Conservation (phyloP, 139 green algal genomes). For the Auxenochlorella pyrenoidosa region DNA sequence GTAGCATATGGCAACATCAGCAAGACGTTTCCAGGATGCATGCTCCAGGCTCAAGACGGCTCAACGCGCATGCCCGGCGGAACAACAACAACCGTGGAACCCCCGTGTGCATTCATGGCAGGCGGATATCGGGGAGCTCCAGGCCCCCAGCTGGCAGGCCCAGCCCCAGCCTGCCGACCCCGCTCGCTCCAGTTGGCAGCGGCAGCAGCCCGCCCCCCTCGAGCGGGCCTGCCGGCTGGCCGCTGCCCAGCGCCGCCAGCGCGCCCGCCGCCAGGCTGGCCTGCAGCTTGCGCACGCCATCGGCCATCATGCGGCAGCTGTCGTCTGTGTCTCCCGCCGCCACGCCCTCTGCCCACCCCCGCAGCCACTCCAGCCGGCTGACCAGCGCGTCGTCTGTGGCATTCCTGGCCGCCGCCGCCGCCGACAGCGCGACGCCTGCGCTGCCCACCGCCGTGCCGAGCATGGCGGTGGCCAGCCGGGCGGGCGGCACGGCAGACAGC, state of each 20-base stretch:
- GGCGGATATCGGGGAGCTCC: slow-evolving; percentile 17
- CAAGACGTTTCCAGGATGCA: too few relatives aligned
- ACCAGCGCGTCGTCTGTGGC: slow-evolving; percentile 44
- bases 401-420: not conserved
- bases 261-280: slow-evolving; percentile 31
- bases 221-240: not conserved
- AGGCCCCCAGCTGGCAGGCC: slow-evolving; percentile 1
- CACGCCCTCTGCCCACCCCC: slow-evolving; percentile 36
- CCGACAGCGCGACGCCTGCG: not conserved
- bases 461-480: slow-evolving; percentile 56
- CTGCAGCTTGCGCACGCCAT: slow-evolving; percentile 29
- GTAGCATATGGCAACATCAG: too few relatives aligned
- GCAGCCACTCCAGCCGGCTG: slow-evolving; percentile 65
- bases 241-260: slow-evolving; percentile 22
- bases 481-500: slow-evolving; percentile 28
- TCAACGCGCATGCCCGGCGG: too few relatives aligned
- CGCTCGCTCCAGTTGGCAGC: not conserved
- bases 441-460: slow-evolving; percentile 57
- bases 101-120: not conserved
- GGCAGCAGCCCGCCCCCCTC: slow-evolving; percentile 24
- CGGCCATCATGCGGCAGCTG: slow-evolving; percentile 34
- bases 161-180: not conserved
- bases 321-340: slow-evolving; percentile 51
- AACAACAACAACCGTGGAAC: too few relatives aligned
- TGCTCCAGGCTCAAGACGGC: too few relatives aligned